Base-by-base conservation (phyloP, 2,329 filamentous ascomycete genomes). In the Alternaria angustiovoidea region DNA sequence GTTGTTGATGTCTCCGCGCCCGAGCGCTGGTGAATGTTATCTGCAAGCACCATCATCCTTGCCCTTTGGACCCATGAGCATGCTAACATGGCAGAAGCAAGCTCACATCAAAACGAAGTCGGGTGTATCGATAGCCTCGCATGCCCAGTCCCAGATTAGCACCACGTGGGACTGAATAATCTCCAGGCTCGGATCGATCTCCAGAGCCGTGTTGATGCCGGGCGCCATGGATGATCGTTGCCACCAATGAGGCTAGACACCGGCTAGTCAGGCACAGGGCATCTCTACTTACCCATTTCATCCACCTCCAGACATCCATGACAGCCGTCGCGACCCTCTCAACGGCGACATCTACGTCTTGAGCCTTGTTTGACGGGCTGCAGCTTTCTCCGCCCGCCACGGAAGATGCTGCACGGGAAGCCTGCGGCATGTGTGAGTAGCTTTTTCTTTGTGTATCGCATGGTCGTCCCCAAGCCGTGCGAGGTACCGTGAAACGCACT, bases 401-500 rank as follows among this genome's bases (percentile, higher is more conserved):
- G 67, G 68, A 78, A 77, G 74, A 77, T 73, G 71, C 72, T 67
- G 69, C 62, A 60, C 62, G 65, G 60, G 66, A 72, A 64, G 58
- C 57, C 68, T 69, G 72, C 74, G 75, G 73, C 70, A 78, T 79
- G 76, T 77, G 77, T 79, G 66, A 77, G 75, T 74, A 30, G 39
- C 57, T 18, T 46, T 59, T 55, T 43, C 34, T 51, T 53, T 49
- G 56, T 56, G 42, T 53, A 30, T 16, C 24, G 41, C 30, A 18
- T 32, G 46, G 54, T 61, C 42, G 57, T 62, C 60, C 30, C 55
- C 57, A 62, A 63, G 55, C 61, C 56, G 60, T 62, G 60, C 57
- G 62, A 66, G 66, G 62, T 49, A 41, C 62, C 54, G 59, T 65
- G 64, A 72, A 69, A 68, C 64, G 49, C 57, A 51, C 28, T 55